These are phyloP conservation scores for Suhomyces wounanorum DNA, from an alignment of 1,139 yeast species.

Conservation along the genomic window DNA sequence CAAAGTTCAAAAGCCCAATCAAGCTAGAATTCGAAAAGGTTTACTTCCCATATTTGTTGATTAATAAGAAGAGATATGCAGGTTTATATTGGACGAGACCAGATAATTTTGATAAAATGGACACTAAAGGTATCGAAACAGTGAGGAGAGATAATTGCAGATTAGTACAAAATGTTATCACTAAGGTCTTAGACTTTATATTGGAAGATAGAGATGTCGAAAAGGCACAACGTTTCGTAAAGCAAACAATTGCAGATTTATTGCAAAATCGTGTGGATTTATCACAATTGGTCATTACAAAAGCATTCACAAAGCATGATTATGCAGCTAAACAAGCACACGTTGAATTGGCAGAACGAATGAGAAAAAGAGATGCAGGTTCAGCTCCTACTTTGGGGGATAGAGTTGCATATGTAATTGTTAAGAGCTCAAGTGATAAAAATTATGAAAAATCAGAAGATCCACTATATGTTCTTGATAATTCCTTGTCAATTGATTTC, in stretches of 20 bases:
- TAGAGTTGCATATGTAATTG: constrained; percentile 96
- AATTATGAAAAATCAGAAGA: constrained; percentile 97
- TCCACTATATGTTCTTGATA: constrained; percentile 88
- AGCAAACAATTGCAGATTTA: constrained; percentile 84
- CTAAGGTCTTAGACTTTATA: constrained; percentile 82
- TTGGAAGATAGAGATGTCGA: constrained; percentile 88
- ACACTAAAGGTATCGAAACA: constrained; percentile 97
- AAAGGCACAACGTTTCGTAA: constrained; percentile 83
- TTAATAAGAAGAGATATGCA: constrained; percentile 95
- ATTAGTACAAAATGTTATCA: constrained; percentile 90
- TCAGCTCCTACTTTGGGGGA: constrained; percentile 97
- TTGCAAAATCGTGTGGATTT: constrained; percentile 90
- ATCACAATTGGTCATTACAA: constrained; percentile 91
- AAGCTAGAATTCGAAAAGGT: constrained; percentile 96
- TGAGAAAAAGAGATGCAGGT: constrained; percentile 96
- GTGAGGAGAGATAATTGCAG: constrained; percentile 98
- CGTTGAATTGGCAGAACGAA: constrained; percentile 92
- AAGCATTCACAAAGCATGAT: constrained; percentile 85
- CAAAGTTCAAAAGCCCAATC: constrained; percentile 79
- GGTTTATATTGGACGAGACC: constrained; percentile 96
- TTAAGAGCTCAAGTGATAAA: constrained; percentile 80
- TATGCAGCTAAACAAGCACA: constrained; percentile 97
- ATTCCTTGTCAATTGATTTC: constrained; percentile 91
- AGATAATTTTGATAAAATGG: constrained; percentile 91
- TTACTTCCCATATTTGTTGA: constrained; percentile 88